Percentiles rank a stretch among this genome's conserved stretches.
phyloP scores from a whole-genome alignment of 148 eudicot genomes.

The Rhododendron kiyosumense region DNA sequence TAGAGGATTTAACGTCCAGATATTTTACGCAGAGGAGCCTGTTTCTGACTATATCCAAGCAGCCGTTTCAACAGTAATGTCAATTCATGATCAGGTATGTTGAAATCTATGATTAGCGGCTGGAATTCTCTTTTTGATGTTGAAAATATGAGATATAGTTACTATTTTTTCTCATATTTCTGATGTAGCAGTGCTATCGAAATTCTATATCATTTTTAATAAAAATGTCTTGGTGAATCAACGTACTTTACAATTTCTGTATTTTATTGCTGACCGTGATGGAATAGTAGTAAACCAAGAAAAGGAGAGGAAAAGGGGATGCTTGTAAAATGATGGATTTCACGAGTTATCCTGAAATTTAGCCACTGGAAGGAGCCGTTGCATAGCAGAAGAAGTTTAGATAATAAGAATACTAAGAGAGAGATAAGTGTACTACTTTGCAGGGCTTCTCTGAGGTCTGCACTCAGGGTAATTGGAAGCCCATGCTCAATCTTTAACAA shows the following conservation, averaged over 20 bases:
- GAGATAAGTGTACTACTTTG: not conserved
- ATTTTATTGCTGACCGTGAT: not conserved
- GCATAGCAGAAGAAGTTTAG: not conserved
- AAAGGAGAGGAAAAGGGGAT: not conserved
- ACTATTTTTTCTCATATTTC: not conserved
- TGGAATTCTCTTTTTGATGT: not conserved
- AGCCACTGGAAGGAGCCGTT: not conserved
- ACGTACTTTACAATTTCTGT: not conserved
- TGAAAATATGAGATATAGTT: not conserved
- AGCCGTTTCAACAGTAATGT: constrained; percentile 81
- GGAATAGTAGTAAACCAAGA: not conserved
- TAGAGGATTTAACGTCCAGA: constrained; percentile 77
- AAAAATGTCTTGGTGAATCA: not conserved
- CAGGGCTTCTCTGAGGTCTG: not conserved
- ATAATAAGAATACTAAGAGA: not conserved
- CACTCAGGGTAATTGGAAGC: not conserved
- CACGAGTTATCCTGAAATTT: not conserved
- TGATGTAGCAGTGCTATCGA: not conserved
- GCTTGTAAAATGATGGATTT: not conserved
- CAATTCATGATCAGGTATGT: constrained; percentile 77
- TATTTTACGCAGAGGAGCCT: constrained; percentile 78
- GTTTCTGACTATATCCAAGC: constrained; percentile 90
- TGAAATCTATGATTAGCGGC: not conserved
- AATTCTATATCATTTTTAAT: not conserved
- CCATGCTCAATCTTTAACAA: not conserved